Base-by-base conservation (phyloP, 768 basidiomycete genomes). In the Mycena venus region DNA sequence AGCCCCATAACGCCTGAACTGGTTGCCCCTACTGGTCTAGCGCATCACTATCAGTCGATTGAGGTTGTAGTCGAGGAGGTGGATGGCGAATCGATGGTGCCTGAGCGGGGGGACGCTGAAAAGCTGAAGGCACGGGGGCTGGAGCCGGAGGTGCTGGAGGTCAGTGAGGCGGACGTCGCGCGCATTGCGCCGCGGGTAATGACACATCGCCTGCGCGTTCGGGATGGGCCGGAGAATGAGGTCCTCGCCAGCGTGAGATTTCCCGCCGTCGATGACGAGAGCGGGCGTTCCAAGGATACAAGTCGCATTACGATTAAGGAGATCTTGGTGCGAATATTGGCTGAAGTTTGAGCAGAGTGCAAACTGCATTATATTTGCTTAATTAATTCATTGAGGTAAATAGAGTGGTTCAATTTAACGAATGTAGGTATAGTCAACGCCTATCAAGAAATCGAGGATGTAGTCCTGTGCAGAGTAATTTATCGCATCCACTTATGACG, bases 101-200 rank as follows among this genome's bases (percentile, higher is more conserved):
- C 61, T 55, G 63, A 12, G 47, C 58, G n/a, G 44, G 64, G 75
- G 51, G 59, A 44, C 17, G 32, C 61, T 7, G 36, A 25, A 14
- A 68, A 59, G 38, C 78, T 71, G 49, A 29, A 77, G 65, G 69
- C 74, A n/a, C 60, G 64, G n/a, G 71, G 77, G 62, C 80, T 82
- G 27, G 78, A 80, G 61, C 77, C 77, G 31, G 78, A 81, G 53
- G 79, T 84, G 40, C 77, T 92, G 74, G 93, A 93, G 70, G 91
- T 94, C 5, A 92, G 92, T 7, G 93, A 94, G 80, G 91, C 91
- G 69, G 93, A 96, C 77, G 87, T 94, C 74, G 93, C 93, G 68
- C 88, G 93, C 71, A 91, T 95, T 32, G 89, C 94, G 74, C 93
- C 93, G 40, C 84, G 93, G 25, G 90, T 92, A 0, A 88, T 96